Evolutionary conservation across 257 asterid genomes (phyloP).

Genomic region (Nicotiana knightiana): DNA sequence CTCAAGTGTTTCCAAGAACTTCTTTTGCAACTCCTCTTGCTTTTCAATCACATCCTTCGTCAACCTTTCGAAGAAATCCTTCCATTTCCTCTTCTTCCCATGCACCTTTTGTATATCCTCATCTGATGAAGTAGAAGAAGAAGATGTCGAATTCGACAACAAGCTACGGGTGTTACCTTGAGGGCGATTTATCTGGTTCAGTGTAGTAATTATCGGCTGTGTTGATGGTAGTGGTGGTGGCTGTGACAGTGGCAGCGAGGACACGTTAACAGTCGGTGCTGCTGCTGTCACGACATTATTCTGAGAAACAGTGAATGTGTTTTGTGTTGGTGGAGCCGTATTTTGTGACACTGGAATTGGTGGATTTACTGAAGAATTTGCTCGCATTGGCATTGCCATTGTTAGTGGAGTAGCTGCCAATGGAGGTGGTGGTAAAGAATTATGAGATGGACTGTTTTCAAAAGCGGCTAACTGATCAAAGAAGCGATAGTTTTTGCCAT

Average conservation of each 20-base stretch:
- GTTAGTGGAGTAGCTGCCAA: conserved; percentile 25
- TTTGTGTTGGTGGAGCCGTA: background rate
- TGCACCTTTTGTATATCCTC: conserved; percentile 11
- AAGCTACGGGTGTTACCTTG: conserved; percentile 17
- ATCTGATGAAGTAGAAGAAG: background rate
- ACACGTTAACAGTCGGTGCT: background rate
- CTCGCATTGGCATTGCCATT: conserved; percentile 27
- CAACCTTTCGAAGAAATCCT: conserved; percentile 37
- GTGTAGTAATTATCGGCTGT: background rate
- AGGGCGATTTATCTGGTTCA: conserved; percentile 14
- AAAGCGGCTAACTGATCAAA: conserved; percentile 85
- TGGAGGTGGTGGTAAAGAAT: conserved; percentile 13
- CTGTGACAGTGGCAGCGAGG: background rate
- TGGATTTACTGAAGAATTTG: conserved; percentile 35
- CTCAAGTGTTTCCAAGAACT: conserved; percentile 41
- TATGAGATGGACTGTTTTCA: conserved; percentile 30
- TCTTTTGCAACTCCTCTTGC: conserved; percentile 61
- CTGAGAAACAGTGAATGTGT: background rate
- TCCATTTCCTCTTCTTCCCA: conserved; percentile 40
- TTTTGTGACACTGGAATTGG: background rate
- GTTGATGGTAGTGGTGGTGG: background rate
- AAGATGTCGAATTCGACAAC: background rate
- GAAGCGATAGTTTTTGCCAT: conserved; percentile 80
- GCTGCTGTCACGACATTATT: background rate
- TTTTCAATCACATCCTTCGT: conserved; percentile 52